These are phyloP conservation scores for Cucumis hystrix DNA, from an alignment of 306 rosid species.

Conservation along the genomic window DNA sequence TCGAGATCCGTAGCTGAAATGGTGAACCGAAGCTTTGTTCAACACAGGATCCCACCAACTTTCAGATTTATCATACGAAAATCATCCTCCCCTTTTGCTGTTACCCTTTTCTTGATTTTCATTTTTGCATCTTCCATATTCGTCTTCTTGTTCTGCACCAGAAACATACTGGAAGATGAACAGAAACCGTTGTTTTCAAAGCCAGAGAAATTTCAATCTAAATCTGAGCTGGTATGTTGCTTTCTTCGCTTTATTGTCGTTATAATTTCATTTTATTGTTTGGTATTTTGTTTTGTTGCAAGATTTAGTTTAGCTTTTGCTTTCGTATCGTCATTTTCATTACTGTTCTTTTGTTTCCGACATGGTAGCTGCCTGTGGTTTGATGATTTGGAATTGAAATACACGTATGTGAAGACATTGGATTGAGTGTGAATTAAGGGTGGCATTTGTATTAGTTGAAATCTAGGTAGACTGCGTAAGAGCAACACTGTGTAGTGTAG, in stretches of 20 bases:
- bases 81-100: slow-evolving; percentile 22
- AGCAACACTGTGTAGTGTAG: too few relatives aligned
- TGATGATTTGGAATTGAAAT: neutral
- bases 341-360: neutral
- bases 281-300: neutral
- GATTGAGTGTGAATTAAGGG: neutral
- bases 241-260: neutral
- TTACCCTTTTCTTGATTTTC: slow-evolving; percentile 32
- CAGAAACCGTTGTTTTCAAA: slow-evolving; percentile 9
- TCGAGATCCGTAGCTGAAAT: slow-evolving; percentile 17
- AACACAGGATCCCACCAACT: slow-evolving; percentile 10
- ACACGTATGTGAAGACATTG: neutral
- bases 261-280: neutral
- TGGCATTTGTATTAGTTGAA: too few relatives aligned
- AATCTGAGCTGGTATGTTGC: slow-evolving; percentile 24
- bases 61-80: slow-evolving; percentile 28
- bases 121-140: slow-evolving; percentile 41
- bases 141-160: slow-evolving; percentile 36
- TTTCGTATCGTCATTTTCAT: neutral
- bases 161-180: slow-evolving; percentile 29
- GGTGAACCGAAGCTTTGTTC: slow-evolving; percentile 38
- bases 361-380: neutral
- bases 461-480: too few relatives aligned
- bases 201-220: slow-evolving; percentile 19
- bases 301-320: neutral